phyloP scores from a whole-genome alignment of 1,284 basidiomycete species.

The Earliella scabrosa region DNA sequence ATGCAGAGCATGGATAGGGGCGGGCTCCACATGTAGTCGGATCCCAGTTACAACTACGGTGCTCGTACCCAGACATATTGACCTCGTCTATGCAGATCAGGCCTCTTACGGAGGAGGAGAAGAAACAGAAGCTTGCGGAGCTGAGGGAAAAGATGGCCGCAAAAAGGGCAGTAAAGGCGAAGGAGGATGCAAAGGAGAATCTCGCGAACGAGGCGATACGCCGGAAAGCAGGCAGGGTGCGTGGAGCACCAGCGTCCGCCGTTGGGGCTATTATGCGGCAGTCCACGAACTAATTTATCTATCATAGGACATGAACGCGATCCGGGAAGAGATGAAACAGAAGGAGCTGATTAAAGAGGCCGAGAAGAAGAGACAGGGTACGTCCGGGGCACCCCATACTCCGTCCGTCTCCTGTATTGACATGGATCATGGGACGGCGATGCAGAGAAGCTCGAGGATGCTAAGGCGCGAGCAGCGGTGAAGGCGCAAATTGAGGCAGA shows the following conservation, averaged over 20 bases:
- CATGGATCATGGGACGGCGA: no score
- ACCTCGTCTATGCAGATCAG: slow-evolving; percentile 60
- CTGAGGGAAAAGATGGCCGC: slow-evolving; percentile 77
- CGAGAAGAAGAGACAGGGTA: slow-evolving; percentile 79
- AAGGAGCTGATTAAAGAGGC: slow-evolving; percentile 86
- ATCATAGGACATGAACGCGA: slow-evolving; percentile 65
- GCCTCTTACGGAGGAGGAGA: slow-evolving; percentile 95
- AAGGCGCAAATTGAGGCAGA: slow-evolving; percentile 95
- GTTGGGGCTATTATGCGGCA: neutral
- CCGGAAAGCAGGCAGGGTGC: slow-evolving; percentile 84
- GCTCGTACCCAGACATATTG: no score
- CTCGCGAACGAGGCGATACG: slow-evolving; percentile 82
- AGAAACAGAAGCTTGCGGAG: slow-evolving; percentile 81
- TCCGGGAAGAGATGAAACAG: slow-evolving; percentile 78
- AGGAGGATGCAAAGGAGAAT: slow-evolving; percentile 71
- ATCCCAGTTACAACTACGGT: no score
- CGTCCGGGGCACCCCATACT: slow-evolving; percentile 3
- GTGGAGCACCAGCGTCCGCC: slow-evolving; percentile 18
- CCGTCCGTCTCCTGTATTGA: neutral
- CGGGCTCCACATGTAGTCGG: no score
- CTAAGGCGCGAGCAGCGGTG: slow-evolving; percentile 80
- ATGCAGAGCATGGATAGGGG: no score
- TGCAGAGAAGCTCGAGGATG: slow-evolving; percentile 87
- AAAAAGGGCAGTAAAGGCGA: slow-evolving; percentile 74
- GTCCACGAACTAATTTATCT: neutral